These are phyloP conservation scores for Solanum chacoense DNA, from an alignment of 305 asterid species.

Conservation along the genomic window DNA sequence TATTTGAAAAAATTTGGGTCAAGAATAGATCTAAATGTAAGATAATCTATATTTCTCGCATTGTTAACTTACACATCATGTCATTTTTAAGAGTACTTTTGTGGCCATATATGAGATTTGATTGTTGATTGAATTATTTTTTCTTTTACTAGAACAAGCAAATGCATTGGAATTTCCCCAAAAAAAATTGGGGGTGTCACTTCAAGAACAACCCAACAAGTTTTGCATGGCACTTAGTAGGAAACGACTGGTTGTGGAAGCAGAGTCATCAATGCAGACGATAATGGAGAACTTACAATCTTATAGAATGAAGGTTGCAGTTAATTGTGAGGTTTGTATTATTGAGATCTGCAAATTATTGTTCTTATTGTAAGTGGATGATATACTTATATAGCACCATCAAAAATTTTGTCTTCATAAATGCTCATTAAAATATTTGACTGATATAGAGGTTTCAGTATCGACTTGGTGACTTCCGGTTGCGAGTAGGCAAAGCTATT, in stretches of 20 bases:
- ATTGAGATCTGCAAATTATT: background rate
- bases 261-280: slow-evolving; percentile 58
- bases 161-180: slow-evolving; percentile 49
- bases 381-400: background rate
- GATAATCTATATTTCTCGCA: background rate
- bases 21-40: background rate
- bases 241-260: slow-evolving; percentile 69
- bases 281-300: slow-evolving; percentile 92
- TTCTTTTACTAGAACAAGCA: too few species aligned
- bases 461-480: background rate
- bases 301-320: slow-evolving; percentile 66
- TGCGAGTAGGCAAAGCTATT: too few species aligned
- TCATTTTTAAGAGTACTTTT: background rate
- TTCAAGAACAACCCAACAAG: slow-evolving; percentile 70
- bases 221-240: slow-evolving; percentile 69
- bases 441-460: slow-evolving; percentile 57
- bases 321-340: slow-evolving; percentile 71
- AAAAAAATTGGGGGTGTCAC: slow-evolving; percentile 74
- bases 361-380: background rate
- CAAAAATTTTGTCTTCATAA: background rate
- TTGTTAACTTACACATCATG: background rate
- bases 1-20: background rate
- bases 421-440: background rate
- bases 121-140: too few species aligned
- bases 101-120: background rate